Conservation (phyloP, 352 stramenopile species). For the Phytophthora syringae region DNA sequence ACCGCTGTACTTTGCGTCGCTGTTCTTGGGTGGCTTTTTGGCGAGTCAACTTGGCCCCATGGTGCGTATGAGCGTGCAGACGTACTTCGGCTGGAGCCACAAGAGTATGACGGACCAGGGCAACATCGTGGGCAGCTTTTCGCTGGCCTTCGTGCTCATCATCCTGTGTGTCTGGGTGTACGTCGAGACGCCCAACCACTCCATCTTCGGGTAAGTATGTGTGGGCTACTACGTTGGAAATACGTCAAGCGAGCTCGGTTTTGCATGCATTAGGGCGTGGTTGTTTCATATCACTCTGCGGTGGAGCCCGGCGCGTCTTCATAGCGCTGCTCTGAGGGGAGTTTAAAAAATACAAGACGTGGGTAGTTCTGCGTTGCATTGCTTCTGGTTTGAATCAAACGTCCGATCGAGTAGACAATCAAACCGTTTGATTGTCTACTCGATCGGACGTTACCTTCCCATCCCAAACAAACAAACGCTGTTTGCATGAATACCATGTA, state of each 20-base stretch:
- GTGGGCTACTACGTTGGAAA: slow-evolving; percentile 28
- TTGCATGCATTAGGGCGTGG: slow-evolving; percentile 41
- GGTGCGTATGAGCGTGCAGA: slow-evolving; percentile 78
- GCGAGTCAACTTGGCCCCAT: slow-evolving; percentile 67
- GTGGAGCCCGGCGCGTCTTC: slow-evolving; percentile 11
- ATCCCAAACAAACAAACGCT: no score
- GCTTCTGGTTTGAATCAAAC: slow-evolving; percentile 9
- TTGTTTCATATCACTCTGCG: slow-evolving; percentile 36
- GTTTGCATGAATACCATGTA: no score
- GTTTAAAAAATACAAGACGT: slow-evolving; percentile 37
- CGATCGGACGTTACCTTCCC: no score
- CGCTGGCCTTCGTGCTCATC: slow-evolving; percentile 68
- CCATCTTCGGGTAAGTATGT: slow-evolving; percentile 47
- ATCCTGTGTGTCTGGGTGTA: slow-evolving; percentile 82
- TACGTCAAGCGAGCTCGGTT: slow-evolving; percentile 33
- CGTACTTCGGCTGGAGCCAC: slow-evolving; percentile 82
- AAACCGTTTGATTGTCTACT: no score
- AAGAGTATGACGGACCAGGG: slow-evolving; percentile 79
- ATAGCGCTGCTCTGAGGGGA: slow-evolving; percentile 20
- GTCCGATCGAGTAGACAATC: no score
- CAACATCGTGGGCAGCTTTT: slow-evolving; percentile 79
- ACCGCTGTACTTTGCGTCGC: slow-evolving; percentile 64
- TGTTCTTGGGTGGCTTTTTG: slow-evolving; percentile 70
- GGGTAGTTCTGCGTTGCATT: slow-evolving; percentile 19
- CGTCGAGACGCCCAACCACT: slow-evolving; percentile 69